A percentile compares a stretch with the other conserved stretches of the same genome.
Evolutionary conservation across 2,329 filamentous ascomycete species (phyloP).

Genomic region (Rutstroemia sydowiana): DNA sequence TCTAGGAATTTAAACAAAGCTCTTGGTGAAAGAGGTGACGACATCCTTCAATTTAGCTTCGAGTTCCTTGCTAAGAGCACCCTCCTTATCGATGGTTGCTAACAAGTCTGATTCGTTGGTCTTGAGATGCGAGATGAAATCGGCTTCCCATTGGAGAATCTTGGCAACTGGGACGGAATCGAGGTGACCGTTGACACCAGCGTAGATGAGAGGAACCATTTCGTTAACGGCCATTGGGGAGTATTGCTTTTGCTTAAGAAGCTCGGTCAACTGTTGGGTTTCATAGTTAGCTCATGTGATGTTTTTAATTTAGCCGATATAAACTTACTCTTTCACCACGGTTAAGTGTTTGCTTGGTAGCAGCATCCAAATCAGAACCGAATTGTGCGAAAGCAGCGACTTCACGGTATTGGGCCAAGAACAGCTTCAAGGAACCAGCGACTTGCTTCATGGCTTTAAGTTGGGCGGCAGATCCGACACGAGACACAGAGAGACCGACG

Average conservation of each 20-base stretch:
- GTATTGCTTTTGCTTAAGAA: conserved; percentile 99
- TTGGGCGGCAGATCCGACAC: conserved; percentile 99
- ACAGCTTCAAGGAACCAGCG: conserved; percentile 98
- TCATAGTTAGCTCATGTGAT: conserved; percentile 23
- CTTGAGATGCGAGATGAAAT: conserved; percentile 89
- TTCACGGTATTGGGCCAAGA: conserved; percentile 99
- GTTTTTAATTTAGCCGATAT: background rate
- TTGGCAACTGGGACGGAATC: conserved; percentile 83
- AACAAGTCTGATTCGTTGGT: conserved; percentile 81
- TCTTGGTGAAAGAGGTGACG: conserved; percentile 81
- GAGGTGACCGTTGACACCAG: conserved; percentile 96
- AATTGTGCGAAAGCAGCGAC: conserved; percentile 99
- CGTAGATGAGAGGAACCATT: conserved; percentile 99
- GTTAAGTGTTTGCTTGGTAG: conserved; percentile 96
- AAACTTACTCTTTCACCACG: conserved; percentile 91
- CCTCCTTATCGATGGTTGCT: conserved; percentile 88
- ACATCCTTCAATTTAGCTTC: conserved; percentile 77
- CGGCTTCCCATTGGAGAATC: conserved; percentile 88
- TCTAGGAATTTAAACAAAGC: conserved; percentile 51
- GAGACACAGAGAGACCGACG: conserved; percentile 99
- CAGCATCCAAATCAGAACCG: conserved; percentile 97
- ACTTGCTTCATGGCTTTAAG: conserved; percentile 99
- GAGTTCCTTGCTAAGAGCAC: conserved; percentile 88
- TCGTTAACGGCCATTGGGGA: conserved; percentile 97
- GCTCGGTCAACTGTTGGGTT: conserved; percentile 67